These are phyloP conservation scores for Wickerhamomyces ciferrii DNA, from an alignment of 805 yeast genomes.

Conservation along the genomic window DNA sequence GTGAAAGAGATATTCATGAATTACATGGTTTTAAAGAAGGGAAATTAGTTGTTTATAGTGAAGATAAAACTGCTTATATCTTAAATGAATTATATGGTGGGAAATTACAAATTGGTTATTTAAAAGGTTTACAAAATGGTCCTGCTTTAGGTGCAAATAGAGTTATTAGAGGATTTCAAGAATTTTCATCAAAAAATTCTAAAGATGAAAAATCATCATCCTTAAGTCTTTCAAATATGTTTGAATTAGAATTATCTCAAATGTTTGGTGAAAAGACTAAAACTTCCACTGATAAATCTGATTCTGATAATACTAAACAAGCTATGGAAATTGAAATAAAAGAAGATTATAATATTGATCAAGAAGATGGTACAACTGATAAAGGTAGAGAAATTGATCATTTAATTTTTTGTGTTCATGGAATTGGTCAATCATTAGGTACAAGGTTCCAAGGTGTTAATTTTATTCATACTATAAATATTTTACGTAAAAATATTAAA, in stretches of 20 bases:
- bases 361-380: constrained; percentile 32
- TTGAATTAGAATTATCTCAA: constrained; percentile 16
- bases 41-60: constrained; percentile 32
- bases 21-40: constrained; percentile 25
- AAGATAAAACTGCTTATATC: constrained; percentile 39
- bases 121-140: constrained; percentile 28
- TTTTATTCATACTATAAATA: constrained; percentile 79
- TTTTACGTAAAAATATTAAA: constrained; percentile 50
- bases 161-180: constrained; percentile 45
- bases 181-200: background rate
- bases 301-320: constrained; percentile 30
- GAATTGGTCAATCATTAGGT: constrained; percentile 89
- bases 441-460: constrained; percentile 73
- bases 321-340: constrained; percentile 48
- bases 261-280: constrained; percentile 17
- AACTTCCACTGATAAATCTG: constrained; percentile 11
- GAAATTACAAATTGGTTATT: constrained; percentile 29
- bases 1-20: constrained; percentile 2
- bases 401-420: constrained; percentile 85
- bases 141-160: constrained; percentile 42
- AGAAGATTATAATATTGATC: constrained; percentile 39
- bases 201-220: background rate
- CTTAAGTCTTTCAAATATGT: constrained; percentile 7
- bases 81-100: constrained; percentile 40
- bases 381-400: constrained; percentile 46